Base-by-base conservation (phyloP, 192 early-diverging fungal species). In the Backusella liffmaniae region DNA sequence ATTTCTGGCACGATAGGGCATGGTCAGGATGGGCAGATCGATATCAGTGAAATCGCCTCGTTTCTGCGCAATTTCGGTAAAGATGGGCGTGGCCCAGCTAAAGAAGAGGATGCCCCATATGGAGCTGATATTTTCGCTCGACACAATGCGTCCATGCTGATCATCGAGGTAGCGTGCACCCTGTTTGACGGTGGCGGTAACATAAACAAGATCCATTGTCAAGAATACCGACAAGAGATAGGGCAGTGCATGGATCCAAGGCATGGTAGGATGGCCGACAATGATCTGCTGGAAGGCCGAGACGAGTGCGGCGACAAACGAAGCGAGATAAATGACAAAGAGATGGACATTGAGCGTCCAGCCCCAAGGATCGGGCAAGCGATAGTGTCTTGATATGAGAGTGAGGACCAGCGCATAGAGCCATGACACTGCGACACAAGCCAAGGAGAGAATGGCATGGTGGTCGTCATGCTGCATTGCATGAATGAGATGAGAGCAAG, bases 41-140 rank as follows among this genome's bases (percentile, higher is more conserved):
- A 84, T 84, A 18, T 82, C 84, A 41, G 76, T 90, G 79, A 94
- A 98, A 87, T 96, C 96, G 53, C 94, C 97, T 79, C 82, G 96
- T 70, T 92, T 94, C 26, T 96, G 94, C 59, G 98, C 26, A 67
- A 65, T 12, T 74, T 78, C 34, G 26, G 73, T 70, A 70, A 86
- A 77, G 7, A 84, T 18, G 1, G 59, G 29, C 9, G 83, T 77
- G 36, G 82, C 73, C 83, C 84, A 88, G 1, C 68, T 65, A 39
- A 82, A 88, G 68, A 75, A 81, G 6, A 86, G 36, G 66, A 59
- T 79, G 6, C 78, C 77, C 29, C 76, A 68, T 12, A 85, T 79
- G 9, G 84, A 85, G 2, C 71, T 34, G 1, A 42, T 32, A 65
- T 59, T 37, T 4, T 62, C 10, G 9, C 37, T 16, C 21, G 36